A percentile compares a stretch with the other conserved stretches of the same genome.
Conservation (phyloP, 192 early-diverging fungal species). For the Linnemannia schmuckeri region DNA sequence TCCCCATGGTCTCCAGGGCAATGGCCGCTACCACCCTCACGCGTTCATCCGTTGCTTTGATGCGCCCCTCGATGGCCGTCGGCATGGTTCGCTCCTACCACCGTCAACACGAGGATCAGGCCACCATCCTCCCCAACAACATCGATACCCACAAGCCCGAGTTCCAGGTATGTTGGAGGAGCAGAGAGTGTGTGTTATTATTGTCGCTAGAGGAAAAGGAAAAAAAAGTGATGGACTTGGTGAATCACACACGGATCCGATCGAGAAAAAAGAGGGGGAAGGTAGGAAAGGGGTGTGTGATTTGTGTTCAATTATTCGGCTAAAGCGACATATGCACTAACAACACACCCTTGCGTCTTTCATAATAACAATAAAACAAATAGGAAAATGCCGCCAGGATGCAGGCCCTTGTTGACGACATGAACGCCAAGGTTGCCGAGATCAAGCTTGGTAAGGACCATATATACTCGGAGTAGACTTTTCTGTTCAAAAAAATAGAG, state of each 20-base stretch:
- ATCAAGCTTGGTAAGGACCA: slow-evolving; percentile 79
- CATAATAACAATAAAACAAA: not conserved
- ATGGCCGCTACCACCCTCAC: slow-evolving; percentile 23
- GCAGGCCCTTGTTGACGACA: slow-evolving; percentile 73
- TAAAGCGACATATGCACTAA: slow-evolving; percentile 2
- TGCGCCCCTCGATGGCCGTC: slow-evolving; percentile 51
- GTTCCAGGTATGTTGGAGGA: slow-evolving; percentile 74
- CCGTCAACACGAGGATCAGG: slow-evolving; percentile 63
- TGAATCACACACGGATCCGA: not conserved
- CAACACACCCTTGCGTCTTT: slow-evolving; percentile 12
- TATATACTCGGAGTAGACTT: not conserved
- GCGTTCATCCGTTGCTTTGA: slow-evolving; percentile 32
- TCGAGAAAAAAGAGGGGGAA: not conserved
- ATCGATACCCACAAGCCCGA: slow-evolving; percentile 75
- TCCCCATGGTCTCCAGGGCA: slow-evolving; percentile 47
- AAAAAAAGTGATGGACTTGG: not conserved
- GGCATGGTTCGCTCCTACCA: slow-evolving; percentile 48
- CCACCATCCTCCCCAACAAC: slow-evolving; percentile 75
- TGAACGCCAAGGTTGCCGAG: slow-evolving; percentile 72
- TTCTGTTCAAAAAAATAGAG: not conserved
- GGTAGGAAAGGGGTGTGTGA: not conserved
- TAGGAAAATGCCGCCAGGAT: slow-evolving; percentile 84
- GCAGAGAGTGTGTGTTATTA: not conserved
- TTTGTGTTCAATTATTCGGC: not conserved
- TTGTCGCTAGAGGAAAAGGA: not conserved